phyloP scores from a whole-genome alignment of 306 rosid species.

The Chamaecrista fasciculata region DNA sequence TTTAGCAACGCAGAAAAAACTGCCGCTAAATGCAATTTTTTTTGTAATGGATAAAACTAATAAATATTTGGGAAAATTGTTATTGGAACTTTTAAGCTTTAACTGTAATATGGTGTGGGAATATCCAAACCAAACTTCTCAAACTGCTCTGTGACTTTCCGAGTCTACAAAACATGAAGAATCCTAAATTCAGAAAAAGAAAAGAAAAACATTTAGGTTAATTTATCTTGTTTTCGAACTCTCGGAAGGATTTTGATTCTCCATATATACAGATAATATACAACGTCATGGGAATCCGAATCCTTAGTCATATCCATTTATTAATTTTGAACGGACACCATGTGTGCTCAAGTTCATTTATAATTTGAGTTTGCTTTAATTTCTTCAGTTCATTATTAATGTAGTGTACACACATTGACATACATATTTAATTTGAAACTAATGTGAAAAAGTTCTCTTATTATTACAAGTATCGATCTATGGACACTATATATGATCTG shows the following conservation, averaged over 20 bases:
- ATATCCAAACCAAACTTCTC: not conserved
- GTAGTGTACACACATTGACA: too few species aligned
- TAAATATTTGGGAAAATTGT: too few species aligned
- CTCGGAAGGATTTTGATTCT: constrained; percentile 39
- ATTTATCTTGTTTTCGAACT: constrained; percentile 7
- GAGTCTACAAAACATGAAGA: too few species aligned
- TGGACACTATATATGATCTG: too few species aligned
- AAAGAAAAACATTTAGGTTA: not conserved
- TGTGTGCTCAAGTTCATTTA: not conserved
- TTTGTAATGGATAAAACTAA: too few species aligned
- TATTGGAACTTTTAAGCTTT: not conserved
- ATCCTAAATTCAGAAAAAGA: not conserved
- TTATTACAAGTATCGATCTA: too few species aligned
- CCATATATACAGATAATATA: not conserved
- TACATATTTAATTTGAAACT: too few species aligned
- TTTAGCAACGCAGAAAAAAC: too few species aligned
- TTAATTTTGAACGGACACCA: constrained; percentile 15
- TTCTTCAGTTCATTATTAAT: not conserved
- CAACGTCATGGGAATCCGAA: constrained; percentile 20
- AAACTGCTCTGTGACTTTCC: not conserved
- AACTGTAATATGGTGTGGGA: not conserved
- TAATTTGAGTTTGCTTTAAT: not conserved
- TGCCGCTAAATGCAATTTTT: too few species aligned
- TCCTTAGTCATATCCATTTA: not conserved
- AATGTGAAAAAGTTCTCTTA: too few species aligned